Percentiles rank a stretch among this genome's conserved stretches.
Evolutionary conservation across 2,329 filamentous ascomycete genomes (phyloP).

Genomic region (Epichloe elymi): DNA sequence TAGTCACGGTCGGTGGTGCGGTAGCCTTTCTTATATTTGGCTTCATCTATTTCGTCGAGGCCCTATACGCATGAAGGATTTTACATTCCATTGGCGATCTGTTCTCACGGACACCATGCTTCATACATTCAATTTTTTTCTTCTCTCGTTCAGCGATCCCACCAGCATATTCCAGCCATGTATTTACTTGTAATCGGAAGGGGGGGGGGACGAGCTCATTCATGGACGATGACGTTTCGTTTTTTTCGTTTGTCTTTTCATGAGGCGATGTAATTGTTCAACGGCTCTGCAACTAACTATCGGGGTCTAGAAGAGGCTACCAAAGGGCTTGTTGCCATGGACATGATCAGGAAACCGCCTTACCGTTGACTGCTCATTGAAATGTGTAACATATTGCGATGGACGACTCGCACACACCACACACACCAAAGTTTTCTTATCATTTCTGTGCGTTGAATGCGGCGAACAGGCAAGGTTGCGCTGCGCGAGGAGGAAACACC

Average conservation of each 20-base stretch:
- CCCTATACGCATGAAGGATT: slow-evolving; percentile 39
- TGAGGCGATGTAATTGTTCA: background rate
- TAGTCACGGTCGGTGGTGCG: slow-evolving; percentile 87
- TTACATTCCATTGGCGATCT: background rate
- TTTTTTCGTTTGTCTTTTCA: background rate
- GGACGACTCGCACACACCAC: background rate
- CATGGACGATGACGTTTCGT: background rate
- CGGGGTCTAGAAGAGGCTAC: background rate
- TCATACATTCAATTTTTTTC: background rate
- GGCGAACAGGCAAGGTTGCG: background rate
- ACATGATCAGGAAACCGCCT: background rate
- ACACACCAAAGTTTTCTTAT: background rate
- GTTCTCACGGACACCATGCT: background rate
- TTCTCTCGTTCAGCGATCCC: background rate
- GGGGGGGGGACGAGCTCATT: background rate
- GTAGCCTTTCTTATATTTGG: slow-evolving; percentile 84
- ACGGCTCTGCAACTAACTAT: background rate
- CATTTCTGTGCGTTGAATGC: background rate
- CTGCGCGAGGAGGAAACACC: background rate
- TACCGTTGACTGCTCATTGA: background rate
- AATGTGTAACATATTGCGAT: background rate
- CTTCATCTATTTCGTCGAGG: slow-evolving; percentile 80
- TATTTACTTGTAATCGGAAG: background rate
- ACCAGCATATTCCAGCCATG: background rate
- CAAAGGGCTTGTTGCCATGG: background rate